Percentiles rank a stretch among this genome's conserved stretches.
phyloP scores from a whole-genome alignment of 805 yeast species.

The Scheffersomyces amazonensis region DNA sequence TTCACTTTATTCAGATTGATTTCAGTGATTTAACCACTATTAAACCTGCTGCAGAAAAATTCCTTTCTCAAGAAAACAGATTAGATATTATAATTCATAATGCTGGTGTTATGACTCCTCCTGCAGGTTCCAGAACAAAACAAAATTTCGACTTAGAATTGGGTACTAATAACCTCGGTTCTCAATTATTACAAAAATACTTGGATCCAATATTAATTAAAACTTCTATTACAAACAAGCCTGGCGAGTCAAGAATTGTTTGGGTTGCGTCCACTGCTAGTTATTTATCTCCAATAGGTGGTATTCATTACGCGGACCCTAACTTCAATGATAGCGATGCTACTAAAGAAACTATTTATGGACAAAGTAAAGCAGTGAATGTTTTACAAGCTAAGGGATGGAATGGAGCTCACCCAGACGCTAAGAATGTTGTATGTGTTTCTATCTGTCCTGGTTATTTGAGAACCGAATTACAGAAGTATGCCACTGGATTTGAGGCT shows the following conservation, averaged over 20 bases:
- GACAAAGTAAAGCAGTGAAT: constrained; percentile 43
- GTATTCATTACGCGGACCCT: constrained; percentile 33
- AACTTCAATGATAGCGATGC: constrained; percentile 15
- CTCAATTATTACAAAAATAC: constrained; percentile 39
- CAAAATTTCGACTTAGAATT: constrained; percentile 47
- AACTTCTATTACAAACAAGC: constrained; percentile 21
- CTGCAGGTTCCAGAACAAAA: constrained; percentile 22
- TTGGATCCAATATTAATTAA: constrained; percentile 34
- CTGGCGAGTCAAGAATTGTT: constrained; percentile 34
- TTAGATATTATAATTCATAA: constrained; percentile 19
- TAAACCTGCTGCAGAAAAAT: constrained; percentile 28
- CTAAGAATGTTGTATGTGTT: constrained; percentile 25
- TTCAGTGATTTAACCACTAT: constrained; percentile 41
- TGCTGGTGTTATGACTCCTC: constrained; percentile 26
- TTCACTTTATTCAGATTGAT: constrained; percentile 24
- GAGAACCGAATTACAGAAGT: constrained; percentile 30
- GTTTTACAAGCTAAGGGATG: constrained; percentile 34
- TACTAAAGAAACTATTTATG: constrained; percentile 21
- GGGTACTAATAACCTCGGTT: constrained; percentile 47
- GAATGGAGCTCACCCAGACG: constrained; percentile 24
- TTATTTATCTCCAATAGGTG: constrained; percentile 20
- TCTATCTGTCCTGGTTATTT: constrained; percentile 43
- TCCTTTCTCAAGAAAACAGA: constrained; percentile 11
- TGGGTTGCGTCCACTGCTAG: constrained; percentile 45
- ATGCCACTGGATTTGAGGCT: constrained; percentile 10